phyloP scores from a whole-genome alignment of 768 basidiomycete species.

The Amanita rubescens region DNA sequence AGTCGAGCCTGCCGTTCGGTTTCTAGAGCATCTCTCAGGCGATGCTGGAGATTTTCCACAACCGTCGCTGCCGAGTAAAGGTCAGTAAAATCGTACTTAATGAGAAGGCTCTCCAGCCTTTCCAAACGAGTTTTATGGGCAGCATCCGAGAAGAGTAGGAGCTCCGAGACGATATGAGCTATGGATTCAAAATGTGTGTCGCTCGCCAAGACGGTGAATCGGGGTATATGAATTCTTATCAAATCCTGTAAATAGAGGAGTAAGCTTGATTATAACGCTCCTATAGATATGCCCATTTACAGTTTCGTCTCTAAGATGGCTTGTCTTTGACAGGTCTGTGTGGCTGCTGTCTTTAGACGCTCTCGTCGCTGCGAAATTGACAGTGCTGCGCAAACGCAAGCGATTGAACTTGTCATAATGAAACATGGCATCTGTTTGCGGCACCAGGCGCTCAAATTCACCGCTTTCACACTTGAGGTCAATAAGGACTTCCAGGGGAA shows the following conservation, averaged over 20 bases:
- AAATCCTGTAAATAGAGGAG: constrained; percentile 51
- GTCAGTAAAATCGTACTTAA: constrained; percentile 86
- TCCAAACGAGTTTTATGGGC: constrained; percentile 73
- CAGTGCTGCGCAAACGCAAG: constrained; percentile 68
- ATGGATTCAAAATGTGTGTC: constrained; percentile 78
- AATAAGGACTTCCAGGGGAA: constrained; percentile 88
- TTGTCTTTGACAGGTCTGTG: constrained; percentile 11
- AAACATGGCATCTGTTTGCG: constrained; percentile 78
- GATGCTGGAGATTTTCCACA: constrained; percentile 63
- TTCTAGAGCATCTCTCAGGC: constrained; percentile 58
- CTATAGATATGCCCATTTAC: constrained; percentile 14
- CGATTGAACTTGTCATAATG: constrained; percentile 95
- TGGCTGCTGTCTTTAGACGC: constrained; percentile 28
- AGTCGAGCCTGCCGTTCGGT: constrained; percentile 35
- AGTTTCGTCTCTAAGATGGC: constrained; percentile 28
- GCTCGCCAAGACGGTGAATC: constrained; percentile 81
- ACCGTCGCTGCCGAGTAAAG: constrained; percentile 62
- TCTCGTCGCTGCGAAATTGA: constrained; percentile 43
- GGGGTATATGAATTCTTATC: constrained; percentile 72
- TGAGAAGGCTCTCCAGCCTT: constrained; percentile 72
- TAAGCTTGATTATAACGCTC: neutral
- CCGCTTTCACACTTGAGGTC: constrained; percentile 77
- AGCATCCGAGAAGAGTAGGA: constrained; percentile 87
- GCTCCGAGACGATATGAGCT: constrained; percentile 78
- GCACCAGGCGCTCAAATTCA: constrained; percentile 84